Conservation (phyloP, 768 basidiomycete species). For the Panellus pusillus region DNA sequence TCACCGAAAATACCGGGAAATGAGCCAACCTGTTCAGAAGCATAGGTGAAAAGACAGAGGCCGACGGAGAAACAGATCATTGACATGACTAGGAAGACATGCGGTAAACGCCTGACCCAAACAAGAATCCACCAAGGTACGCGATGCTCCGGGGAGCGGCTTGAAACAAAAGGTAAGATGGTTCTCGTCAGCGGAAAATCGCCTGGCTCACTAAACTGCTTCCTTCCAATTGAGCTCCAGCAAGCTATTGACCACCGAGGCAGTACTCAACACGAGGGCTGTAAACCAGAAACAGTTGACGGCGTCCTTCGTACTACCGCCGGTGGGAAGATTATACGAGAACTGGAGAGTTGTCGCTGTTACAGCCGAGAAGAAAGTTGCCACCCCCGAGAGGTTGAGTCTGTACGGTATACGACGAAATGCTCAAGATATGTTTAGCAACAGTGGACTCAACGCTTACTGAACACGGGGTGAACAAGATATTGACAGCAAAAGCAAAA, state of each 20-base stretch:
- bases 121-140: conserved; percentile 84
- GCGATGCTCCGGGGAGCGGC: conserved; percentile 72
- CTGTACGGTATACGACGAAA: neutral
- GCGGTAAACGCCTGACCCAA: conserved; percentile 83
- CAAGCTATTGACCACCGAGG: conserved; percentile 72
- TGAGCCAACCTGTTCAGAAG: conserved; percentile 60
- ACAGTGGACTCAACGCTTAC: neutral
- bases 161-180: conserved; percentile 23
- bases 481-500: neutral
- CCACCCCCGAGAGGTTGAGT: conserved; percentile 72
- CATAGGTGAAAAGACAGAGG: conserved; percentile 74
- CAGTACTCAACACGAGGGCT: conserved; percentile 75
- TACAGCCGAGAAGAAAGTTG: conserved; percentile 76
- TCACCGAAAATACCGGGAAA: neutral
- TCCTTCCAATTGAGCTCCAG: conserved; percentile 79
- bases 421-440: neutral
- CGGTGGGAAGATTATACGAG: conserved; percentile 45
- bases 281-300: conserved; percentile 78
- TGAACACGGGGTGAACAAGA: neutral
- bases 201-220: conserved; percentile 70
- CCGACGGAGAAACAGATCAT: conserved; percentile 83
- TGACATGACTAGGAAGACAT: conserved; percentile 81
- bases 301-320: conserved; percentile 40
- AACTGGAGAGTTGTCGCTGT: conserved; percentile 74
- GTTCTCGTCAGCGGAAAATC: neutral